Conservation (phyloP, 108 stramenopile genomes). For the Aurantiochytrium sp. region DNA sequence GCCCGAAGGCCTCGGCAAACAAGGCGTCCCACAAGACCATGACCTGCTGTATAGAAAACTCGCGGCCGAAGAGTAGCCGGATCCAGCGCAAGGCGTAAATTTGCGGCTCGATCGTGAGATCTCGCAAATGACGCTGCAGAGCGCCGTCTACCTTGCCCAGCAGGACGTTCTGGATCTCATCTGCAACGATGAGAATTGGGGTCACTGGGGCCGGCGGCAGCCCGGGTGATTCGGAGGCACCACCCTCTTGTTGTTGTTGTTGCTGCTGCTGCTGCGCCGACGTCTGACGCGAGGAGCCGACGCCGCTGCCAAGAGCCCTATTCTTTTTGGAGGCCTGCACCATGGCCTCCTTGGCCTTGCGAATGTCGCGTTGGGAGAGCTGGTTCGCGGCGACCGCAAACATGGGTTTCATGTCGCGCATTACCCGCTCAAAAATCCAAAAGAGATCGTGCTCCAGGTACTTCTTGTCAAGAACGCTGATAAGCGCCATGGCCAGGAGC, state of each 20-base stretch:
- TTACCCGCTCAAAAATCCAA: slow-evolving; percentile 1
- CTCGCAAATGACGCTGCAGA: slow-evolving; percentile 39
- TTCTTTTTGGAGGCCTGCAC: neutral
- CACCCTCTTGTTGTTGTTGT: too few species aligned
- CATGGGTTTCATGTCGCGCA: slow-evolving; percentile 31
- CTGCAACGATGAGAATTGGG: slow-evolving; percentile 40
- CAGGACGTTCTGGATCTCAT: slow-evolving; percentile 35
- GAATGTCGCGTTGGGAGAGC: neutral
- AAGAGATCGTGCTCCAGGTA: slow-evolving; percentile 16
- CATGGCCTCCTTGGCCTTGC: neutral
- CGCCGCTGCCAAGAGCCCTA: neutral
- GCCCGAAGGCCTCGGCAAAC: slow-evolving; percentile 34
- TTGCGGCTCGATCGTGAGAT: slow-evolving; percentile 44
- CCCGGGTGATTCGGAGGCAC: neutral
- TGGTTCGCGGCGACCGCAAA: neutral
- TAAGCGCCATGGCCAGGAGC: neutral
- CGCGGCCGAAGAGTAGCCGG: slow-evolving; percentile 47
- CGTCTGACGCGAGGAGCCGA: neutral
- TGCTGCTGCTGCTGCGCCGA: too few species aligned
- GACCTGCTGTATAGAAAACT: slow-evolving; percentile 37
- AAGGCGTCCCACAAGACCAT: slow-evolving; percentile 45
- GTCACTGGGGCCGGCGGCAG: neutral
- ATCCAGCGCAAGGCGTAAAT: slow-evolving; percentile 53
- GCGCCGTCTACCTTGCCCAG: slow-evolving; percentile 43
- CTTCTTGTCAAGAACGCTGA: neutral